Base-by-base conservation (phyloP, 2,329 filamentous ascomycete species). In the Hypomyces rosellus region DNA sequence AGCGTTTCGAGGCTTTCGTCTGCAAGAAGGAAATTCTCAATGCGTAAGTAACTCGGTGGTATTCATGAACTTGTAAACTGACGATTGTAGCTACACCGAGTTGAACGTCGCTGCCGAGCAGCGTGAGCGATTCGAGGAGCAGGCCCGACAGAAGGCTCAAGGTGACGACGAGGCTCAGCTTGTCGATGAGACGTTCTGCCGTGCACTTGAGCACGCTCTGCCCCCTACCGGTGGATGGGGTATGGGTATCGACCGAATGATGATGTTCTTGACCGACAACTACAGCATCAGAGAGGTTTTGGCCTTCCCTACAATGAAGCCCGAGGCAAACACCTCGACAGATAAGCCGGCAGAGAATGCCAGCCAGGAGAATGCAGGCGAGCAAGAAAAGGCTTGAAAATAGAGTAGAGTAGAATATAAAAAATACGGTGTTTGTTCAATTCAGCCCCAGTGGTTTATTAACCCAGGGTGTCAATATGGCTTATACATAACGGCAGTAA, bases 281-380 rank as follows among this genome's bases (percentile, higher is more conserved):
- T 71, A 95, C 75, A 88, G 82, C 61, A 99, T 99, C 69, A 91
- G 93, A 72, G 93, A 99, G 72, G 92, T 97, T 3, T 74, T 97
- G 55, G 84, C 92, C 8, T 99, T 99, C 82, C 93, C 93, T 11
- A 92, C 96, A 74, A 96, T 99, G 89, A 96, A 95, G 82, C 88
- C 92, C 46, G 87, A 92, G 63, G 73, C n/a, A 15, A 14, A 15
- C 14, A 46, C 16, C 37, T 33, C 47, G 34, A 42, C 42, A 30
- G 46, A 50, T 7, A 48, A 40, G 38, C 43, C 46, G 14, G 43
- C 18, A 15, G 50, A 51, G 25, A 44, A 41, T 13, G 14, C 37
- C n/a, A n/a, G n/a, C n/a, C n/a, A n/a, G n/a, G 50, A 51, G 25
- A 44, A 41, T 13, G 14, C 37, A 2, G 30, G 20, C 3, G 41